Conservation (phyloP, 176 grass and related monocot species). For the Aegilops speltoides region DNA sequence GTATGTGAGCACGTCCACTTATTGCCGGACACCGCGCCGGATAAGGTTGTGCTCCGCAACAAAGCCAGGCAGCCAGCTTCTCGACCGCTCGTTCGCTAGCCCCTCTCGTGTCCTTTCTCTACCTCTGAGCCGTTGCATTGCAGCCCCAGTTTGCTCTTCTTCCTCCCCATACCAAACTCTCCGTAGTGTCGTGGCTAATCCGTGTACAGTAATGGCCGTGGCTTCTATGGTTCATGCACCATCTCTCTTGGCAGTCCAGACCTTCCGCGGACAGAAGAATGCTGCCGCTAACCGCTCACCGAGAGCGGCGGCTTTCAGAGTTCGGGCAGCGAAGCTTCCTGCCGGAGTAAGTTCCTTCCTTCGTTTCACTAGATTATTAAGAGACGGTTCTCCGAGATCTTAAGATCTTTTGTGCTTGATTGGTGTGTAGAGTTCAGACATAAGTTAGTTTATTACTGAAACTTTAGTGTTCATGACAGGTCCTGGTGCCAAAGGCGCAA, state of each 20-base stretch:
- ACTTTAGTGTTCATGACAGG: not conserved
- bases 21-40: too few relatives aligned
- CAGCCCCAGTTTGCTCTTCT: too few relatives aligned
- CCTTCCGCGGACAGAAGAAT: not conserved
- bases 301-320: not conserved
- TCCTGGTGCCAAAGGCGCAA: conserved; percentile 57
- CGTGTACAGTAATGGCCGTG: not conserved
- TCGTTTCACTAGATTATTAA: too few relatives aligned
- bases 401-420: not conserved
- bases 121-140: not conserved
- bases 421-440: too few relatives aligned
- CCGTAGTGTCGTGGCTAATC: not conserved
- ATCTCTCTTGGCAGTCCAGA: not conserved
- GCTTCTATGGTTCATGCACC: not conserved
- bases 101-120: not conserved
- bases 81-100: not conserved
- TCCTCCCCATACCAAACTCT: not conserved
- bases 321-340: not conserved
- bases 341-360: not conserved
- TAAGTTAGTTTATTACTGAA: not conserved
- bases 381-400: too few relatives aligned
- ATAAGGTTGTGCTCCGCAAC: not conserved
- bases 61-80: too few relatives aligned
- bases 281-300: not conserved
- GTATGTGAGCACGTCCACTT: too few relatives aligned